Percentiles rank a stretch among this genome's conserved stretches.
These are phyloP conservation scores for Hymenotorrendiella dingleyae DNA, from an alignment of 2,329 filamentous ascomycete genomes.

Conservation along the genomic window DNA sequence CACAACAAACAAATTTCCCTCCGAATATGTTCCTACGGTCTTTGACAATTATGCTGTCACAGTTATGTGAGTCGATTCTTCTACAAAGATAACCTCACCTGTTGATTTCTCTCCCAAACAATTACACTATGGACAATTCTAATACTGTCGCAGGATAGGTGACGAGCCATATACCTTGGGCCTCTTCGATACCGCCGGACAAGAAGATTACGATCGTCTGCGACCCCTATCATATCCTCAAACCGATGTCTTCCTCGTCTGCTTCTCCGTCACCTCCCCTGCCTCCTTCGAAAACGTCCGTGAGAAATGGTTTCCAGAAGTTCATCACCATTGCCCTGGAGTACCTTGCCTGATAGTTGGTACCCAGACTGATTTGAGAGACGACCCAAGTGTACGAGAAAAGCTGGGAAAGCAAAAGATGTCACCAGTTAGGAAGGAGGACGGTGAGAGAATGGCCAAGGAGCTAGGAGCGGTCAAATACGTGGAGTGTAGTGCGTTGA, in stretches of 20 bases:
- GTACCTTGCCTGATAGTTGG: conserved; percentile 97
- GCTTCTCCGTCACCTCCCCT: conserved; percentile 95
- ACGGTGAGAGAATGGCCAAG: conserved; percentile 94
- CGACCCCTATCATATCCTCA: conserved; percentile 96
- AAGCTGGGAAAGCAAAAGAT: conserved; percentile 96
- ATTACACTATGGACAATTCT: conserved; percentile 9
- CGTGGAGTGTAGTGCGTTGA: conserved; percentile 95
- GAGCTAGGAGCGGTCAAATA: conserved; percentile 98
- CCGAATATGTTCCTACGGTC: conserved; percentile 98
- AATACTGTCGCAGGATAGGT: conserved; percentile 69
- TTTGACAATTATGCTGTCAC: conserved; percentile 99
- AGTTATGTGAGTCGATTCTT: conserved; percentile 96
- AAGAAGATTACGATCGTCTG: conserved; percentile 98
- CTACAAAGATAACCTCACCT: too few species aligned
- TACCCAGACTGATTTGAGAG: conserved; percentile 92
- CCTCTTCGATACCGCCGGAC: conserved; percentile 95
- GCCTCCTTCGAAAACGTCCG: conserved; percentile 98
- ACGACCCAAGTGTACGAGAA: conserved; percentile 79
- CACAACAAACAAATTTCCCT: conserved; percentile 99
- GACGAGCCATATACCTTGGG: conserved; percentile 97
- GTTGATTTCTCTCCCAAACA: too few species aligned
- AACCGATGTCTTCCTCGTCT: conserved; percentile 97
- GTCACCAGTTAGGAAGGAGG: conserved; percentile 84
- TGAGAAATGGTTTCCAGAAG: conserved; percentile 98
- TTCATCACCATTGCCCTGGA: conserved; percentile 96